A percentile compares a stretch with the other conserved stretches of the same genome.
These are phyloP conservation scores for Aspergillus fumigatus DNA, from an alignment of 2,329 filamentous ascomycete genomes.

Conservation along the genomic window DNA sequence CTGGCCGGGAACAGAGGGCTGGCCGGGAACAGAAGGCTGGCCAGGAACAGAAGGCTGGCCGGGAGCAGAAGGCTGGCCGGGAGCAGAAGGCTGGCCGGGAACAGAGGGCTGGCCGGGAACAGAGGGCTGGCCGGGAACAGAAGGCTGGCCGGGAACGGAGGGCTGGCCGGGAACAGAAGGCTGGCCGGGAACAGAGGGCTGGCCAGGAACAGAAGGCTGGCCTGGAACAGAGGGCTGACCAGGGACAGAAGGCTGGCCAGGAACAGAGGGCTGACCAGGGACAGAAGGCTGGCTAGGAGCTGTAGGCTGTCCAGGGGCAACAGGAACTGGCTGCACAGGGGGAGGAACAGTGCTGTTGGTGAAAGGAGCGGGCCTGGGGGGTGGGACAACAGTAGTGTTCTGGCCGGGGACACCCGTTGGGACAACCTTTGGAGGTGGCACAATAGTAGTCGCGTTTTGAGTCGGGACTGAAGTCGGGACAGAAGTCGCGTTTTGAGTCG, in stretches of 20 bases:
- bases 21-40: not conserved
- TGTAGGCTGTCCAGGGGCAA: slow-evolving; percentile 1
- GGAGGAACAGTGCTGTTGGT: not conserved
- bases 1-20: slow-evolving; percentile 5
- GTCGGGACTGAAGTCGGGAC: slow-evolving; percentile 6
- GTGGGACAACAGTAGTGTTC: slow-evolving; percentile 11
- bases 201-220: slow-evolving; percentile 3
- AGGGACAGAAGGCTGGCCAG: not conserved
- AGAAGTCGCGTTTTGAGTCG: slow-evolving; percentile 1
- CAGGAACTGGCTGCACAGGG: not conserved
- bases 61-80: not conserved
- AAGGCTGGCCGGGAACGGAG: not conserved
- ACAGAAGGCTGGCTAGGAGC: slow-evolving; percentile 2
- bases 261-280: not conserved
- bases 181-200: slow-evolving; percentile 1
- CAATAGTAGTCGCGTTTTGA: not conserved
- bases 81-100: slow-evolving; percentile 1
- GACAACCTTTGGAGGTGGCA: too few species aligned
- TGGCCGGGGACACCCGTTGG: slow-evolving; percentile 3
- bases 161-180: slow-evolving; percentile 4
- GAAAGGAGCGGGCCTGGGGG: slow-evolving; percentile 11
- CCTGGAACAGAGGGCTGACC: not conserved
- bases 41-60: not conserved
- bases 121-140: slow-evolving; percentile 1
- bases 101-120: not conserved